Conservation (phyloP, 2,329 filamentous ascomycete genomes). For the Fusarium musae region DNA sequence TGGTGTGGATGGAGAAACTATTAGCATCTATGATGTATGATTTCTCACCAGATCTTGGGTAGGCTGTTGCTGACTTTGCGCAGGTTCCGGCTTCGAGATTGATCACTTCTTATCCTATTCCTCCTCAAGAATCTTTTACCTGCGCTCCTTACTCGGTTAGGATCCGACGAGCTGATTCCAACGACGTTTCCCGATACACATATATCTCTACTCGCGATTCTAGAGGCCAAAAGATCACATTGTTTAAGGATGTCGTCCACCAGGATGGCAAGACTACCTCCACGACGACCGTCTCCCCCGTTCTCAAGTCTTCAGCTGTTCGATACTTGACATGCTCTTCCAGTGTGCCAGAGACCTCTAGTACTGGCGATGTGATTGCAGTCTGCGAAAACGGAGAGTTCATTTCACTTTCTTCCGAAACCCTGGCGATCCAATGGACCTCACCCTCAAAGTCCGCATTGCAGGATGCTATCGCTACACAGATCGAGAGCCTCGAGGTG, state of each 20-base stretch:
- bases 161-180: slow-evolving; percentile 59
- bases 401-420: slow-evolving; percentile 68
- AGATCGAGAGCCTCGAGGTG: slow-evolving; percentile 55
- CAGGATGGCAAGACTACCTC: slow-evolving; percentile 64
- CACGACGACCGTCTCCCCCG: slow-evolving; percentile 56
- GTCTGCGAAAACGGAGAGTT: slow-evolving; percentile 71
- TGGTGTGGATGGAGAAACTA: slow-evolving; percentile 72
- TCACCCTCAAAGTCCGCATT: slow-evolving; percentile 49
- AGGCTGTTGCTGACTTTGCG: slow-evolving; percentile 10
- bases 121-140: slow-evolving; percentile 72
- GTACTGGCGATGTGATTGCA: slow-evolving; percentile 58
- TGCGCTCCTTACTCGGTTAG: slow-evolving; percentile 70
- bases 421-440: slow-evolving; percentile 50
- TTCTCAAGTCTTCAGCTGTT: slow-evolving; percentile 53
- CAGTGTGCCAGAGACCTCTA: slow-evolving; percentile 40
- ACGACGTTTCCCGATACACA: slow-evolving; percentile 66
- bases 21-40: slow-evolving; percentile 73
- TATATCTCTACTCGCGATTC: slow-evolving; percentile 67
- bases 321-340: slow-evolving; percentile 51
- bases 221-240: slow-evolving; percentile 61
- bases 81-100: slow-evolving; percentile 70
- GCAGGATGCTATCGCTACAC: slow-evolving; percentile 49
- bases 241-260: slow-evolving; percentile 68
- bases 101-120: slow-evolving; percentile 74
- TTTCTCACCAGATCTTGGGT: no score